Base-by-base conservation (phyloP, 208 protist genomes). In the Trypanosoma grayi region DNA sequence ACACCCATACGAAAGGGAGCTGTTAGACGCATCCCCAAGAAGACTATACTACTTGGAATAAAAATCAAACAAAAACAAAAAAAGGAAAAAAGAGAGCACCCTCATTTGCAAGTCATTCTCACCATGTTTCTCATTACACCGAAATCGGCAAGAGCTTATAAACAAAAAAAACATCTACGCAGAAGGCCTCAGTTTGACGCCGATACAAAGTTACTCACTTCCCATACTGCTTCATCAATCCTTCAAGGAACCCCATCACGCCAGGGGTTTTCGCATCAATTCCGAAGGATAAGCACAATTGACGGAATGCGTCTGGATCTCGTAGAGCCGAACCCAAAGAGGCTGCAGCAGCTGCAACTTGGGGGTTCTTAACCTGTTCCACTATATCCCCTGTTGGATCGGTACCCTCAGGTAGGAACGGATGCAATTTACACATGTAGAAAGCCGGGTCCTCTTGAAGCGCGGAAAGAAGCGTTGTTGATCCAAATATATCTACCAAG, bases 331-430 rank as follows among this genome's bases (percentile, higher is more conserved):
- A 56, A 27, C 80, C 68, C 9, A 94, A 59, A 47, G 58, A 51
- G 4, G 60, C 53, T 2, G 73, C 78, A 10, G 83, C 70, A 14
- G 73, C 50, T 0, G 52, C 73, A 34, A 91, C 75, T 36, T 90
- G 85, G 22, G 82, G 75, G 55, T 85, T 87, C 45, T 81, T 76
- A 1, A 94, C 71, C 36, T 92, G 71, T 28, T 71, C 71, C 9
- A 90, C 41, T 44, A 94, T 57, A 34, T 82, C 72, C 7, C 58
- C 52, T 14, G 67, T 62, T 14, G 71, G 39, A 46, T 71, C 65
- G 2, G 58, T 57, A 11, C 67, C 73, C 46, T 62, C 60, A 4
- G 85, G 81, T 22, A 92, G 58, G 40, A 78, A 62, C 1, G 52
- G 59, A 24, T 67, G 46, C 4, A 94, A 56, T 36, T 71, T 74